Base-by-base conservation (phyloP, 345 rosid genomes). In the Citrus trifoliata region DNA sequence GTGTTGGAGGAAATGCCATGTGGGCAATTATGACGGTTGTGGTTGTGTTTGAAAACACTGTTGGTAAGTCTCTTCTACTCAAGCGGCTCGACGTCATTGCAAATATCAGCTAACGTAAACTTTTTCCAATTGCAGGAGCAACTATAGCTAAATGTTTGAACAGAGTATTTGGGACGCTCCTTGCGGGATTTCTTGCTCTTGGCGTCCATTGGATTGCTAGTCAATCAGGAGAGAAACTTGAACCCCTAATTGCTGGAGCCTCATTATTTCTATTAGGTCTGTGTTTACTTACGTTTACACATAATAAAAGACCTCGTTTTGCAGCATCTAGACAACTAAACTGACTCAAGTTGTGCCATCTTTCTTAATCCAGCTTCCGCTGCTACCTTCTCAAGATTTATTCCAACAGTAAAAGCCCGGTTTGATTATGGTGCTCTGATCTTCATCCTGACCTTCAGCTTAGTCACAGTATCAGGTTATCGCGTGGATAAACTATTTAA, bases 1-100 rank as follows among this genome's bases (percentile, higher is more conserved):
- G 89, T 55, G 77, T 88, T 38, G 91, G 89, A 59, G 86, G 87
- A 13, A 88, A 85, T 83, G 83, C 88, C 48, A 88, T 85, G 86
- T 88, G 91, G 91, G 89, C 91, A 32, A 30, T 88, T n/a, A 85
- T 88, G 87, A 88, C 91, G 7, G 88, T 86, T 28, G 88, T 88
- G 4, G 88, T 88, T 21, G 91, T 79, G 68, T 82, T 85, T 74
- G 91, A 85, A 66, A 79, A 81, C 69, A 85, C 79, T 28, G 89
- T 80, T 19, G 91, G 91, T 83, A 73, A 79, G 86, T 62, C 30
- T 27, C 24, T 33, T 61, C 59, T 53, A 16, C 21, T 51, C 56
- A 18, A 53, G 58, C 3, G 4, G 58, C 58, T 53, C 16, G 22
- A 53, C 19, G 2, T 53, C 22, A 18, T 18, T 53, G 22, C 18